Percentiles rank a stretch among this genome's conserved stretches.
Evolutionary conservation across 768 basidiomycete genomes (phyloP).

Genomic region (Pleurotus cornucopiae): DNA sequence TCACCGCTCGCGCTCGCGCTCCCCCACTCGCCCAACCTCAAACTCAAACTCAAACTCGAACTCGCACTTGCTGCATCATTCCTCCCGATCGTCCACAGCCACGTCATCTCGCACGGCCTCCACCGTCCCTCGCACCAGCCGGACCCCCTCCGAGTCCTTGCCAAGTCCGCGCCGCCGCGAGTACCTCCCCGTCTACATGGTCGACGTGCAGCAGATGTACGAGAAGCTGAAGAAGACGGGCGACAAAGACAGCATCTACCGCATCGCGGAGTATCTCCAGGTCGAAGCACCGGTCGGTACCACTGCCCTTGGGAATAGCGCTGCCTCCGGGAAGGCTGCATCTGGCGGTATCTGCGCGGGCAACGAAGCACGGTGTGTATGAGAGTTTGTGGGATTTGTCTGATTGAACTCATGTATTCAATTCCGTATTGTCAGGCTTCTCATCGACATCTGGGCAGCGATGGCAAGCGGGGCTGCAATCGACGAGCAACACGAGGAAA

Average conservation of each 20-base stretch:
- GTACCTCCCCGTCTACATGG: not conserved
- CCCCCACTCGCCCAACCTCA: not conserved
- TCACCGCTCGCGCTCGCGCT: conserved; percentile 1
- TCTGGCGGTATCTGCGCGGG: not conserved
- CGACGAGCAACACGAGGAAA: not conserved
- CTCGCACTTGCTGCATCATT: not conserved
- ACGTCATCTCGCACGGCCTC: not conserved
- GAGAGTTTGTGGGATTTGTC: no score
- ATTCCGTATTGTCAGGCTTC: not conserved
- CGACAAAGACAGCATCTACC: not conserved
- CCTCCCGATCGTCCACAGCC: not conserved
- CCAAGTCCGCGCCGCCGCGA: not conserved
- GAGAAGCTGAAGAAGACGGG: not conserved
- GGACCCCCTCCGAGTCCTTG: no score
- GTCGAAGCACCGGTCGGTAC: not conserved
- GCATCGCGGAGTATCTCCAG: not conserved
- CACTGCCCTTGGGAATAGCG: no score
- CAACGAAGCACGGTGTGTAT: not conserved
- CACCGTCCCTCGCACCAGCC: not conserved
- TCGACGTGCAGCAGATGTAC: conserved; percentile 2
- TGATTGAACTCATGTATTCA: not conserved
- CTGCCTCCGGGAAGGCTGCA: no score
- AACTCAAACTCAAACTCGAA: not conserved
- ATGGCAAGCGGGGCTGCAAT: not conserved
- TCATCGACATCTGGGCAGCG: not conserved